Conservation (phyloP, 2,329 filamentous ascomycete species). For the Colletotrichum sojae region DNA sequence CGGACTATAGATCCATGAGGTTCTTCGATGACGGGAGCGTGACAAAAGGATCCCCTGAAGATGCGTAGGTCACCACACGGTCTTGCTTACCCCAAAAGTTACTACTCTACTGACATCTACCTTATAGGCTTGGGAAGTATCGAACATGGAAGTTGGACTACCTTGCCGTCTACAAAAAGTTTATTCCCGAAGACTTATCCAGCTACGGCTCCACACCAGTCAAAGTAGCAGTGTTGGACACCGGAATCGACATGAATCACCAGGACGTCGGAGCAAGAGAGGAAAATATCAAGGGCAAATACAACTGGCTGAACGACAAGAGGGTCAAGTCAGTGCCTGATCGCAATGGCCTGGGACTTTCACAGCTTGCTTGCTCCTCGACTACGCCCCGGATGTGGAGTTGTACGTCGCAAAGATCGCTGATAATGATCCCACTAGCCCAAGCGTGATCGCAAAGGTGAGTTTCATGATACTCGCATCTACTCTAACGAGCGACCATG, state of each 20-base stretch:
- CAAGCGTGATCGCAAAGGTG: background rate
- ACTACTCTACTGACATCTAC: no score
- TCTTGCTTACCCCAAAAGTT: no score
- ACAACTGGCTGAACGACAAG: slow-evolving; percentile 19
- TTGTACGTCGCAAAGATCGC: slow-evolving; percentile 38
- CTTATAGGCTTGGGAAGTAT: background rate
- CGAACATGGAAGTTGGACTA: slow-evolving; percentile 15
- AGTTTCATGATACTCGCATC: background rate
- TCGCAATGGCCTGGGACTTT: slow-evolving; percentile 10
- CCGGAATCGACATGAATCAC: slow-evolving; percentile 27
- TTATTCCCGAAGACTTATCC: background rate
- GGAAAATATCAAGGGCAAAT: slow-evolving; percentile 14
- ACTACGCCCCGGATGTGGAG: slow-evolving; percentile 17
- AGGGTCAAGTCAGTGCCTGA: background rate
- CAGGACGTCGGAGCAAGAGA: background rate
- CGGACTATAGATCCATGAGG: background rate
- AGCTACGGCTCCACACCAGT: background rate
- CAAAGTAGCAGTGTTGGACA: slow-evolving; percentile 34
- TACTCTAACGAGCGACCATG: no score
- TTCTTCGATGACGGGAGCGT: background rate
- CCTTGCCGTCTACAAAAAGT: slow-evolving; percentile 16
- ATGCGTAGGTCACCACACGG: slow-evolving; percentile 3
- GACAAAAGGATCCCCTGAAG: background rate
- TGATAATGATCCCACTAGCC: slow-evolving; percentile 1
- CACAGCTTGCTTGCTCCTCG: slow-evolving; percentile 12